phyloP scores from a whole-genome alignment of 805 yeast species.

The Yarrowia yakushimensis region DNA sequence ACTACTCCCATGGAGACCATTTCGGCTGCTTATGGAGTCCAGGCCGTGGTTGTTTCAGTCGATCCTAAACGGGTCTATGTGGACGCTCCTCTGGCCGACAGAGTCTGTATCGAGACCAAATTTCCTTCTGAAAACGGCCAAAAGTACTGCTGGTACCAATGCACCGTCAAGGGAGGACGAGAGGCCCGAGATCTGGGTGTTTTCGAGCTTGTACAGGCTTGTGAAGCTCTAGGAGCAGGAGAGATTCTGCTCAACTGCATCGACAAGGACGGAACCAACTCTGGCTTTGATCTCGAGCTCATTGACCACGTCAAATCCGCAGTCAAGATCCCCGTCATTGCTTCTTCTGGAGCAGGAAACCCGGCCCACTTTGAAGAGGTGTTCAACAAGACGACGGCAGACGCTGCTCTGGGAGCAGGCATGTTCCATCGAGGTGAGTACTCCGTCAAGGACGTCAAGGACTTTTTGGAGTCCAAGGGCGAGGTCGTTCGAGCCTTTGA shows the following conservation, averaged over 20 bases:
- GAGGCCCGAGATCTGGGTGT: slow-evolving; percentile 89
- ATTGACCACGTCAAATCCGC: slow-evolving; percentile 71
- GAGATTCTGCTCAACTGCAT: slow-evolving; percentile 90
- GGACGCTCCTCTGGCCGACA: slow-evolving; percentile 49
- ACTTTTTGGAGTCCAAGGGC: slow-evolving; percentile 54
- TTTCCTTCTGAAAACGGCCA: slow-evolving; percentile 87
- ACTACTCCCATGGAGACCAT: slow-evolving; percentile 89
- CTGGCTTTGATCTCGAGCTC: slow-evolving; percentile 88
- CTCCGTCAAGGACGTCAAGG: slow-evolving; percentile 79
- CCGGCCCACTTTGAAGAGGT: slow-evolving; percentile 91
- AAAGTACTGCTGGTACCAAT: slow-evolving; percentile 86
- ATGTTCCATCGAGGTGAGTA: slow-evolving; percentile 96
- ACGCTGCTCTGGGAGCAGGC: slow-evolving; percentile 98
- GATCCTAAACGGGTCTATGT: slow-evolving; percentile 91
- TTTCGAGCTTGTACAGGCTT: slow-evolving; percentile 78
- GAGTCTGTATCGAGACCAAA: slow-evolving; percentile 56
- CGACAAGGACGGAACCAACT: slow-evolving; percentile 94
- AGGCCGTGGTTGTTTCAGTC: slow-evolving; percentile 97
- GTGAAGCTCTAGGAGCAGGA: slow-evolving; percentile 94
- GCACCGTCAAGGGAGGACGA: slow-evolving; percentile 96
- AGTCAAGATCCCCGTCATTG: slow-evolving; percentile 88
- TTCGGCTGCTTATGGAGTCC: slow-evolving; percentile 87
- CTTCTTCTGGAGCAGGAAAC: slow-evolving; percentile 95
- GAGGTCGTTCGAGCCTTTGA: slow-evolving; percentile 50
- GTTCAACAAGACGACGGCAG: slow-evolving; percentile 73